phyloP scores from a whole-genome alignment of 169 alveolate species.

The Plasmodium vivax region DNA sequence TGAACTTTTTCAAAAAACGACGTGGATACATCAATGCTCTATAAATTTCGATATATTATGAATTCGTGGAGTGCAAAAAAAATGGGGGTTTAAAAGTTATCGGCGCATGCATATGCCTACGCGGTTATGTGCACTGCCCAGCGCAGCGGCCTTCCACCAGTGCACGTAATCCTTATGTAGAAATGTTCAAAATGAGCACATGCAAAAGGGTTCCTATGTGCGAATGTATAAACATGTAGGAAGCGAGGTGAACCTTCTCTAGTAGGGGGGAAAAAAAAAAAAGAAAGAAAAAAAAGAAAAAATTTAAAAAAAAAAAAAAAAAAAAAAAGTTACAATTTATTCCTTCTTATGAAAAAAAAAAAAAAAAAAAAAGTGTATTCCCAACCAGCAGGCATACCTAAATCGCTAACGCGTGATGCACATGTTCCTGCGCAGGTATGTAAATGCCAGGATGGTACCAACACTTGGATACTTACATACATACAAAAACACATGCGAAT shows the following conservation, averaged over 20 bases:
- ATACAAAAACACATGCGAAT: not conserved
- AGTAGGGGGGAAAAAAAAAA: not conserved
- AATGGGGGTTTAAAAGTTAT: not conserved
- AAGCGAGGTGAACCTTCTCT: not conserved
- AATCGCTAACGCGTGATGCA: not conserved
- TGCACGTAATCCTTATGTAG: not conserved
- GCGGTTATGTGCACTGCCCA: not conserved
- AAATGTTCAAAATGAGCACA: constrained; percentile 1
- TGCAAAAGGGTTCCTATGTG: not conserved
- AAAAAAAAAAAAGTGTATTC: not conserved
- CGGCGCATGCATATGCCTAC: not conserved
- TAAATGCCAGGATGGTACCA: not conserved
- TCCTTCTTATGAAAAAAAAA: not conserved
- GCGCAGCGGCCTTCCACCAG: not conserved
- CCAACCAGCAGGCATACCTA: not conserved
- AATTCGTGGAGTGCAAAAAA: not conserved
- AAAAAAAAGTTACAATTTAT: not conserved
- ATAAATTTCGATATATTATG: not conserved
- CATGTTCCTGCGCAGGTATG: not conserved
- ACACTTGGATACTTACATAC: not conserved
- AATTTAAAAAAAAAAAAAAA: not conserved
- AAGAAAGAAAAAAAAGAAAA: not conserved
- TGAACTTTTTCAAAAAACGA: not conserved
- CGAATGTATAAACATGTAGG: not conserved
- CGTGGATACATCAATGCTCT: not conserved